Percentiles rank a stretch among this genome's conserved stretches.
phyloP scores from a whole-genome alignment of 2,329 filamentous ascomycete genomes.

The Catunica adiposa region DNA sequence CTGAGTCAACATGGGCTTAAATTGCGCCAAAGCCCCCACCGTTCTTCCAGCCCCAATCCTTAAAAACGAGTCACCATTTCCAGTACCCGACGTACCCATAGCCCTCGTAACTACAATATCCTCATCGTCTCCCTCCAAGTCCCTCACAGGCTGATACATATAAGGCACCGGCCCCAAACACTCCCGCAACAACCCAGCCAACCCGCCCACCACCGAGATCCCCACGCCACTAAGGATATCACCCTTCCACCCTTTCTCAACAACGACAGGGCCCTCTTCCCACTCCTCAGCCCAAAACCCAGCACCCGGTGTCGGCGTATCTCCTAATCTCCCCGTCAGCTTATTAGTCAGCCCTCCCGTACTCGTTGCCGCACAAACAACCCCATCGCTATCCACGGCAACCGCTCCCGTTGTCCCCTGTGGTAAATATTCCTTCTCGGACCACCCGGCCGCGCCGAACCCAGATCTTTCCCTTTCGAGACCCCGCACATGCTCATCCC shows the following conservation, averaged over 20 bases:
- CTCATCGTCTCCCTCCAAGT: neutral
- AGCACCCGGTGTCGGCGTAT: conserved; percentile 68
- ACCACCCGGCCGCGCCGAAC: conserved; percentile 33
- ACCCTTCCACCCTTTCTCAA: neutral
- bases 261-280: conserved; percentile 29
- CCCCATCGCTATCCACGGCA: conserved; percentile 58
- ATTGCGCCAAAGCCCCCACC: conserved; percentile 55
- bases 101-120: conserved; percentile 22
- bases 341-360: conserved; percentile 81
- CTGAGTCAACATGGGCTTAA: conserved; percentile 34
- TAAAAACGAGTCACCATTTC: conserved; percentile 79
- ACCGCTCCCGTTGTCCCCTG: conserved; percentile 78
- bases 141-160: conserved; percentile 21
- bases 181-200: conserved; percentile 37
- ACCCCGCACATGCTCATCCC: conserved; percentile 59
- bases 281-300: conserved; percentile 87
- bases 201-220: conserved; percentile 25
- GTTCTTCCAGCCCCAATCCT: conserved; percentile 55
- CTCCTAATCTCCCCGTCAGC: conserved; percentile 65
- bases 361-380: conserved; percentile 50
- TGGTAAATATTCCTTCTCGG: conserved; percentile 49
- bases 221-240: neutral
- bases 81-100: conserved; percentile 56
- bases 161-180: conserved; percentile 37
- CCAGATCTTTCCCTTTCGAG: conserved; percentile 31